Percentiles rank a stretch among this genome's conserved stretches.
phyloP scores from a whole-genome alignment of 2,329 filamentous ascomycete genomes.

The Ophiostoma ips region DNA sequence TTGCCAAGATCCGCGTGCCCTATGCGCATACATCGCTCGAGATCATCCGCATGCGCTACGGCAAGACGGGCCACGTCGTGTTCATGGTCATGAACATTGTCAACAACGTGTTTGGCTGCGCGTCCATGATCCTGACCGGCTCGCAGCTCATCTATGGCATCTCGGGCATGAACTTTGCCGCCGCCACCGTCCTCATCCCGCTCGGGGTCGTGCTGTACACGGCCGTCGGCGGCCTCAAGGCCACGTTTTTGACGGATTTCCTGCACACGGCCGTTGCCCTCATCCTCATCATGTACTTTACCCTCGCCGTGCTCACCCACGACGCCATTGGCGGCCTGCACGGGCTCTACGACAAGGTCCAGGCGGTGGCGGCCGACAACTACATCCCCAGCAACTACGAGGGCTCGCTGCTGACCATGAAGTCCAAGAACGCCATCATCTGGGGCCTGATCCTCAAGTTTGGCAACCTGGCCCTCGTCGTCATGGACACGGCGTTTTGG shows the following conservation, averaged over 20 bases:
- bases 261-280: slow-evolving; percentile 27
- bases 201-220: slow-evolving; percentile 26
- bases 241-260: slow-evolving; percentile 29
- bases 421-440: slow-evolving; percentile 22
- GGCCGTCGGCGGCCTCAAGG: slow-evolving; percentile 24
- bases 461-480: slow-evolving; percentile 33
- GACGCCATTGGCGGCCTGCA: slow-evolving; percentile 21
- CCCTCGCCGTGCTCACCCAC: slow-evolving; percentile 20
- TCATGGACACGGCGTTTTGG: slow-evolving; percentile 39
- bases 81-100: slow-evolving; percentile 26
- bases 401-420: slow-evolving; percentile 26
- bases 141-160: slow-evolving; percentile 25
- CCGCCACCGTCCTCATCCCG: slow-evolving; percentile 26
- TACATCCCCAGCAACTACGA: slow-evolving; percentile 21
- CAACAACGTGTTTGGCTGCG: slow-evolving; percentile 28
- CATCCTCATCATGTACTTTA: slow-evolving; percentile 25
- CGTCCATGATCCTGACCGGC: slow-evolving; percentile 25
- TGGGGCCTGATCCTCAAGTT: slow-evolving; percentile 33
- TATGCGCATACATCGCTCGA: slow-evolving; percentile 29
- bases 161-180: slow-evolving; percentile 28
- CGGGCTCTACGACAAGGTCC: slow-evolving; percentile 24
- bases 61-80: slow-evolving; percentile 23
- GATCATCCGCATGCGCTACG: slow-evolving; percentile 26
- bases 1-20: slow-evolving; percentile 28
- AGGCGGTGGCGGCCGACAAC: slow-evolving; percentile 19